Conservation (phyloP, 2,329 filamentous ascomycete species). For the Botrytis hyacinthi region DNA sequence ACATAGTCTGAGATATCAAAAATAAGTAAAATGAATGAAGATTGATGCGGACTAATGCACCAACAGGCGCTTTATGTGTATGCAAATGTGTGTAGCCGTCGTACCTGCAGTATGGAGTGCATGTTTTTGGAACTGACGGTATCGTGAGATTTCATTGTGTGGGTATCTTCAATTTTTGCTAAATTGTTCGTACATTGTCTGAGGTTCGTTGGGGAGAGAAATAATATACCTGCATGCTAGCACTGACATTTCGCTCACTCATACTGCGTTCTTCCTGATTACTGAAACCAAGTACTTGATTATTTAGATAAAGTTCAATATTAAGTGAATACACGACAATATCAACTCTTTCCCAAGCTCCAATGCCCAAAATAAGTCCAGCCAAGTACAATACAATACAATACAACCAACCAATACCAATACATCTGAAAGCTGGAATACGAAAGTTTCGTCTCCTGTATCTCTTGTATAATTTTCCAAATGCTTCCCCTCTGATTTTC, state of each 20-base stretch:
- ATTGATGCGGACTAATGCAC: neutral
- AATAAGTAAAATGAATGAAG: neutral
- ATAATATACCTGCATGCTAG: neutral
- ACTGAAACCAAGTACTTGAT: neutral
- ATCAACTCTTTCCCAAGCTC: neutral
- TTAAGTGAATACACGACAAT: neutral
- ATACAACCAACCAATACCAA: neutral
- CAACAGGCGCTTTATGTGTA: neutral
- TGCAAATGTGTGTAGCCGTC: slow-evolving; percentile 6
- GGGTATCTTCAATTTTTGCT: neutral
- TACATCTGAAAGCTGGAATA: neutral
- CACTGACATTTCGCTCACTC: neutral
- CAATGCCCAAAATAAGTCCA: neutral
- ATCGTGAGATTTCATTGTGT: neutral
- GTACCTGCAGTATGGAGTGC: slow-evolving; percentile 12
- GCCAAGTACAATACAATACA: slow-evolving; percentile 4
- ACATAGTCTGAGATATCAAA: neutral
- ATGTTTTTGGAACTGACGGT: neutral
- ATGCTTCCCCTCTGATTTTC: neutral
- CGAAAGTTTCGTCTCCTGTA: neutral
- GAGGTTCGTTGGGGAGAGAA: neutral
- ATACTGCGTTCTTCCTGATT: neutral
- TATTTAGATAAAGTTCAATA: slow-evolving; percentile 8
- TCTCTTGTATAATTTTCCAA: neutral
- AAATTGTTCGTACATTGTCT: neutral